Evolutionary conservation across 495 filamentous ascomycete genomes (phyloP), one percentile per base, ranked within the genome.

Genomic region (Trichoderma asperelloides): DNA sequence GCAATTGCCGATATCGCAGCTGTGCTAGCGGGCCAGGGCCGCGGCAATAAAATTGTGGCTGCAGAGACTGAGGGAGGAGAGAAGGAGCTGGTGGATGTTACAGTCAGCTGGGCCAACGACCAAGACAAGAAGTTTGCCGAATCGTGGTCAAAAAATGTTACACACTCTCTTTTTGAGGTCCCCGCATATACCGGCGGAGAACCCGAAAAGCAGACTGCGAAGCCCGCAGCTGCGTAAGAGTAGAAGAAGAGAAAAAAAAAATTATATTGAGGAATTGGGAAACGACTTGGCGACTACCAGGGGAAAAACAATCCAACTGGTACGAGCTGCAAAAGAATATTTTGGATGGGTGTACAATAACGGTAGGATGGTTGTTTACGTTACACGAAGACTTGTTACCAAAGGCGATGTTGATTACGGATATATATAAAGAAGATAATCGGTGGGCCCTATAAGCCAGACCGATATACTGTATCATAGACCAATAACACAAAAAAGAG

Each of bases 1-100:
- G 83, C 81, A 13, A 81, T 96, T 23, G 95, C 95, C 33, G 95
- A 98, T 76, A 78, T 98, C 28, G 91, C 95, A 1, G 87, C 86
- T 28, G 89, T 96, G 12, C 78, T 98, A 62, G 74, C 71, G 6
- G 87, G 86, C 9, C 47, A 68, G 0, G 82, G 79, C 51, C 75
- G 78, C 71, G 78, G 78, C 28, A 80, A 81, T 68, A 77, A 75
- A 69, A 80, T 86, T 65, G 74, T 74, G 60, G 72, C 77, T 33
- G 74, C 76, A 33, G 70, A 73, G 33, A 71, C 78, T 55, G 74
- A 78, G 16, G 21, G 37, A 60, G 63, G 68, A 68, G 63, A 67
- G n/a, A 33, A 63, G 40, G 68, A 69, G 65, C 71, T 80, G 27
- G 65, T 84, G 39, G 74, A 73, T 71, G 76, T 76, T 5, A 78